Base-by-base conservation (phyloP, 345 rosid genomes). In the Camelina hispida region DNA sequence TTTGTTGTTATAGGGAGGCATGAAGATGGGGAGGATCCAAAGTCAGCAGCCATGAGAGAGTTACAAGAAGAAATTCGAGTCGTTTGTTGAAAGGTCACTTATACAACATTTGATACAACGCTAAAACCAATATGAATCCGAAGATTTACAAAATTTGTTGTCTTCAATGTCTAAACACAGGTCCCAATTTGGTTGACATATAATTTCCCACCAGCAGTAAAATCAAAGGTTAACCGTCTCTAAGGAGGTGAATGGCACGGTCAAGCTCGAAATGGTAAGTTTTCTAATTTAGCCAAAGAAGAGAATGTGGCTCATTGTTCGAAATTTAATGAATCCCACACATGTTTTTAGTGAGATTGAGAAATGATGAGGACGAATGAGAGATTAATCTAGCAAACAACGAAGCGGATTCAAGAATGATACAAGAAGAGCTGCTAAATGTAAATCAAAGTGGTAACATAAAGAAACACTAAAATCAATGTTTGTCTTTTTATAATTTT, bases 171-270 rank as follows among this genome's bases (percentile, higher is more conserved):
- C 54, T 23, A 53, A 71, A 72, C 28, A 75, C 88, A 94, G 98
- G 97, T 89, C 34, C 99, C 99, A 23, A 90, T 59, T 76, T 95
- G 99, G 99, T 80, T 95, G 81, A 94, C 96, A 46, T 85, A 84
- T 73, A 97, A 95, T 76, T 95, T 88, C 79, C 97, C 98, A 58
- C 88, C 99, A 2, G 85, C 91, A 60, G 97, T 91, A 67, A 89
- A 91, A 87, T 84, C 99, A 64, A 95, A 95, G 64, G 99, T 95
- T 64, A 94, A 94, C 80, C 93, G 97, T 68, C 89, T 95, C 2
- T 95, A 97, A 97, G 93, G 97, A 14, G 99, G 99, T 61, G 96
- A 95, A 85, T 95, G 97, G 98, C 98, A 94, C 58, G 97, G 98
- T 37, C 96, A 94, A 72, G 97, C 99, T 1, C 97, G 64, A 95